These are phyloP conservation scores for Suillus fuscotomentosus DNA, from an alignment of 768 basidiomycete genomes.

Conservation along the genomic window DNA sequence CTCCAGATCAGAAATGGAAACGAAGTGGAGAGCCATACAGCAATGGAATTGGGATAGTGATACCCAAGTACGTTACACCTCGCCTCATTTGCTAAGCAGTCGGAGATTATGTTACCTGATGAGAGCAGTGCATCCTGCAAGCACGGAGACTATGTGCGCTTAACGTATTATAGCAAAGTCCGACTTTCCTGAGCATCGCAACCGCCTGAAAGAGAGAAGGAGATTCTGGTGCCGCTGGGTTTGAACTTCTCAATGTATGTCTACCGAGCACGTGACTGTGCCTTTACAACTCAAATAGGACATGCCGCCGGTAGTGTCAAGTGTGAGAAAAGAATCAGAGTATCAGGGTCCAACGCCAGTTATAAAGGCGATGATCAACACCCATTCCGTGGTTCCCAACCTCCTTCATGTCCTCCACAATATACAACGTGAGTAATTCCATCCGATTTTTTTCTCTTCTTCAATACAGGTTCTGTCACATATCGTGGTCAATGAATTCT, in stretches of 20 bases:
- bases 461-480: background rate
- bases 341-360: conserved; percentile 34
- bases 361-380: conserved; percentile 41
- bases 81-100: background rate
- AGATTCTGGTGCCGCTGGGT: conserved; percentile 20
- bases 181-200: background rate
- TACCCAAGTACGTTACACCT: background rate
- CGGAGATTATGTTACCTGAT: conserved; percentile 2
- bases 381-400: conserved; percentile 37
- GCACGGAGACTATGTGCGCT: background rate
- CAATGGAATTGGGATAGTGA: conserved; percentile 2
- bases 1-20: background rate
- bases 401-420: conserved; percentile 36
- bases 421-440: conserved; percentile 34
- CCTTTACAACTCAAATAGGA: conserved; percentile 26
- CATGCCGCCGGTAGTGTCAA: conserved; percentile 34
- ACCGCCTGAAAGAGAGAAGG: background rate
- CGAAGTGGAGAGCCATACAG: background rate
- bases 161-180: background rate
- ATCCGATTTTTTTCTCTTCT: background rate
- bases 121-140: background rate
- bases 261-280: conserved; percentile 27
- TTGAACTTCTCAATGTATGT: conserved; percentile 15
- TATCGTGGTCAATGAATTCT: background rate
- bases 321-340: conserved; percentile 33